phyloP scores from a whole-genome alignment of 2,329 filamentous ascomycete genomes.

The Paecilomyces formosus region DNA sequence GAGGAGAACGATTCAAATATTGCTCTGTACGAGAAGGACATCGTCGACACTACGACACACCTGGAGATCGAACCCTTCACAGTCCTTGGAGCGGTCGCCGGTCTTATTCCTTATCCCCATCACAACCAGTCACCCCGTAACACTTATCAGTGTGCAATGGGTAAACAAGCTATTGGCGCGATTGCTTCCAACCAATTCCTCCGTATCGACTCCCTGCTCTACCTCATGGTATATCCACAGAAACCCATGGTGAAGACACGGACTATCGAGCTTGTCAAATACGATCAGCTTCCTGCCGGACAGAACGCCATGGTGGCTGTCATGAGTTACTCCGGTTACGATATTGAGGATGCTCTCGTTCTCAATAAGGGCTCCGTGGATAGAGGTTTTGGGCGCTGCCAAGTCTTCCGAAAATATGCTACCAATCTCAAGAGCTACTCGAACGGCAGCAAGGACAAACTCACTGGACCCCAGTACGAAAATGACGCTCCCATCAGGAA shows the following conservation, averaged over 20 bases:
- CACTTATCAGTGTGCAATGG: conserved; percentile 99
- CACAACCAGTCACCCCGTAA: conserved; percentile 99
- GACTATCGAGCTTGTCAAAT: conserved; percentile 92
- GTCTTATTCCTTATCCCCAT: conserved; percentile 94
- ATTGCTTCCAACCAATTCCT: conserved; percentile 98
- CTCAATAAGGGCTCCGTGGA: conserved; percentile 95
- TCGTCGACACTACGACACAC: conserved; percentile 79
- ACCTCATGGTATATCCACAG: conserved; percentile 95
- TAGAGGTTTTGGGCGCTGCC: conserved; percentile 89
- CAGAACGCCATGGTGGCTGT: conserved; percentile 97
- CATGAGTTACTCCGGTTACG: conserved; percentile 98
- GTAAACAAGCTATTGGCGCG: conserved; percentile 97
- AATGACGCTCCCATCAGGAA: conserved; percentile 56
- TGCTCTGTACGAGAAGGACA: conserved; percentile 78
- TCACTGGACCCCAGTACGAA: conserved; percentile 59
- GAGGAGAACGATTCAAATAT: conserved; percentile 97
- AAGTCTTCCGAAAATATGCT: conserved; percentile 94
- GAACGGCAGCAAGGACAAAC: conserved; percentile 60
- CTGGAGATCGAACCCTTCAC: conserved; percentile 98
- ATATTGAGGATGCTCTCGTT: conserved; percentile 97
- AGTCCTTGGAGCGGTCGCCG: conserved; percentile 87
- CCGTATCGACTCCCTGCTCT: conserved; percentile 90
- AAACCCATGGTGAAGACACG: conserved; percentile 96
- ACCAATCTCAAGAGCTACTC: conserved; percentile 82
- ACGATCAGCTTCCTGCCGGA: conserved; percentile 92